Evolutionary conservation across 225 moss, liverwort and hornwort species (phyloP).

Genomic region (Straminergon stramineum): DNA sequence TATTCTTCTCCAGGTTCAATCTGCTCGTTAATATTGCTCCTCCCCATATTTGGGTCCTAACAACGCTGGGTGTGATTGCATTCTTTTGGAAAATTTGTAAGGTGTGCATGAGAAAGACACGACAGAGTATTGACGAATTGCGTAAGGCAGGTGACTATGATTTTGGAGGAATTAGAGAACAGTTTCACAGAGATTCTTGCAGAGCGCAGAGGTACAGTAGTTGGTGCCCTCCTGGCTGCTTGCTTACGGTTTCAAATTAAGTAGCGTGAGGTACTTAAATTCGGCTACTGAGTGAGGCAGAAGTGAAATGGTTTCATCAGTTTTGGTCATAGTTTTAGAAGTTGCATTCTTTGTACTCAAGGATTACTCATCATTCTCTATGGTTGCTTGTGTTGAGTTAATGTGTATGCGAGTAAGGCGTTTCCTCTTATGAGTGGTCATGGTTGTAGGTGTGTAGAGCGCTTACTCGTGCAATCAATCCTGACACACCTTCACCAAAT

Average conservation of each 20-base stretch:
- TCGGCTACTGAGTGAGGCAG: not conserved
- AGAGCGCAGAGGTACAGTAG: conserved; percentile 71
- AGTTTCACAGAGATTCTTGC: conserved; percentile 72
- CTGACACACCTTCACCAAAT: conserved; percentile 52
- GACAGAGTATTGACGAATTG: not conserved
- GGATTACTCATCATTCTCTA: not conserved
- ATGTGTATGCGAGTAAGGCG: not conserved
- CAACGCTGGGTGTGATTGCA: not conserved
- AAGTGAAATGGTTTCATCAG: not conserved
- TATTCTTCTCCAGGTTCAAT: too few relatives aligned
- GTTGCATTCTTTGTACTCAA: not conserved
- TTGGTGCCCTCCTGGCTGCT: conserved; percentile 82
- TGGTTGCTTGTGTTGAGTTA: not conserved
- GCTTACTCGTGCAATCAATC: conserved; percentile 66
- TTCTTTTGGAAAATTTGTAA: not conserved
- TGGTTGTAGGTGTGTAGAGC: conserved; percentile 66
- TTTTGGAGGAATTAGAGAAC: conserved; percentile 85
- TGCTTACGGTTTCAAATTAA: conserved; percentile 76
- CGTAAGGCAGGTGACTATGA: conserved; percentile 67
- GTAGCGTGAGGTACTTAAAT: conserved; percentile 62
- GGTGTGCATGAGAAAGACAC: not conserved
- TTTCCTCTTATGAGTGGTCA: not conserved
- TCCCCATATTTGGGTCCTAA: too few relatives aligned
- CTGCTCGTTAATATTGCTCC: too few relatives aligned
- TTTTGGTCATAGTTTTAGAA: not conserved